Evolutionary conservation across 169 alveolate species (phyloP).

Genomic region (Hepatocystis sp.): DNA sequence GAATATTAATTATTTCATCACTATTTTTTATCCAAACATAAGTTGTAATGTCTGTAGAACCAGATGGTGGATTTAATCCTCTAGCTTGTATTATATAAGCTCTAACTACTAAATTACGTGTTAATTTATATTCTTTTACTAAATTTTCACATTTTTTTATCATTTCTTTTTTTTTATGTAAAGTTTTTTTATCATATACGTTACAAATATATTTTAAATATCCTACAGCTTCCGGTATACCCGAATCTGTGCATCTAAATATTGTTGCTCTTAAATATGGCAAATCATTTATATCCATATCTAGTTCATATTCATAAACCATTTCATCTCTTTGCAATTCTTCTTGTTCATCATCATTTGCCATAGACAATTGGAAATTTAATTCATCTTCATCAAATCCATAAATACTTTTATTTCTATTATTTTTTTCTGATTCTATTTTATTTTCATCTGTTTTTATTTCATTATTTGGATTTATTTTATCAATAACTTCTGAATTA

Average conservation of each 20-base stretch:
- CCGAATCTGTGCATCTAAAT: conserved; percentile 89
- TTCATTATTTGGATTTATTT: too few relatives aligned
- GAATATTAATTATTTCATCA: conserved; percentile 81
- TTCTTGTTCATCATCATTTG: conserved; percentile 81
- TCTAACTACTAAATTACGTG: conserved; percentile 85
- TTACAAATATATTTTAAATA: conserved; percentile 87
- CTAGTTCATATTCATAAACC: conserved; percentile 90
- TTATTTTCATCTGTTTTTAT: conserved; percentile 19
- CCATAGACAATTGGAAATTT: conserved; percentile 77
- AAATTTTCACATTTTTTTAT: conserved; percentile 55
- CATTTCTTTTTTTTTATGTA: conserved; percentile 59
- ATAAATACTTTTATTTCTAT: conserved; percentile 13
- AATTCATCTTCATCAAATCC: conserved; percentile 52
- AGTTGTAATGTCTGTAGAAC: conserved; percentile 85
- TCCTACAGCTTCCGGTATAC: conserved; percentile 92
- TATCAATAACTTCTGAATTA: too few relatives aligned
- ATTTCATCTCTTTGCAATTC: conserved; percentile 88
- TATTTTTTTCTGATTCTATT: background rate
- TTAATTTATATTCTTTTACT: conserved; percentile 72
- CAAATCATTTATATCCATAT: conserved; percentile 86
- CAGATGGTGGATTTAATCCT: conserved; percentile 90
- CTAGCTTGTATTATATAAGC: conserved; percentile 91
- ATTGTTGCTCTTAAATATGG: conserved; percentile 91
- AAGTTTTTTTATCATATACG: conserved; percentile 76
- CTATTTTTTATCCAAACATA: conserved; percentile 87